Base-by-base conservation (phyloP, 805 yeast species). In the Clavispora phyllophila region DNA sequence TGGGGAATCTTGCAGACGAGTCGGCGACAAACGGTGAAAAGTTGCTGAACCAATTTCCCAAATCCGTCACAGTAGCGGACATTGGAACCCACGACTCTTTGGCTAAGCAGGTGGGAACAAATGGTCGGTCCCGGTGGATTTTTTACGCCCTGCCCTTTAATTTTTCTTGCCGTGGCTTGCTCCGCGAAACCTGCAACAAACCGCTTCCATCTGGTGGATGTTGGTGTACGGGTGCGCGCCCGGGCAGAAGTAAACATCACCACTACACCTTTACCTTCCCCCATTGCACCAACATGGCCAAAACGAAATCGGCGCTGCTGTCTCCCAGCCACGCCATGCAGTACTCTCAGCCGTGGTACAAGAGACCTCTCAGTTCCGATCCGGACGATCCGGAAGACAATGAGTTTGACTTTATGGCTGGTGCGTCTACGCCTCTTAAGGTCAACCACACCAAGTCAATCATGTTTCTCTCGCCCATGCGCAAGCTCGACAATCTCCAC, bases 391-490 rank as follows among this genome's bases (percentile, higher is more conserved):
- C 32, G 20, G 42, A 28, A 24, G 22, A 39, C 28, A 22, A 37
- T n/a, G 37, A 33, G 49, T 50, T 49, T 33, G 55, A 51, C 24
- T 43, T 51, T 40, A 27, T 54, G 27, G 53, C 54, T 3, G 54
- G 54, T 2, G 60, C 61, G 1, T 56, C 61, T 13, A 59, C 63
- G 8, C 63, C 63, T 8, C 44, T 57, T 24, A 47, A 47, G 29
- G 45, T 46, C 18, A 46, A 47, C 27, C 41, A 44, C 28, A 39
- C 39, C 25, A 44, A 43, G 14, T 46, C 56, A 13, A 41, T 44
- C 14, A 34, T 55, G 19, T 58, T 59, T 29, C 33, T 61, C 17
- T 67, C 72, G 7, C 74, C 74, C 14, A 60, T 67, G 43, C 60
- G 57, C 36, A 58, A 60, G 41, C 56, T 69, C 22, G 62, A 65